Conservation (phyloP, 371 early-diverging fungal species). For the Rhizopus microsporus region DNA sequence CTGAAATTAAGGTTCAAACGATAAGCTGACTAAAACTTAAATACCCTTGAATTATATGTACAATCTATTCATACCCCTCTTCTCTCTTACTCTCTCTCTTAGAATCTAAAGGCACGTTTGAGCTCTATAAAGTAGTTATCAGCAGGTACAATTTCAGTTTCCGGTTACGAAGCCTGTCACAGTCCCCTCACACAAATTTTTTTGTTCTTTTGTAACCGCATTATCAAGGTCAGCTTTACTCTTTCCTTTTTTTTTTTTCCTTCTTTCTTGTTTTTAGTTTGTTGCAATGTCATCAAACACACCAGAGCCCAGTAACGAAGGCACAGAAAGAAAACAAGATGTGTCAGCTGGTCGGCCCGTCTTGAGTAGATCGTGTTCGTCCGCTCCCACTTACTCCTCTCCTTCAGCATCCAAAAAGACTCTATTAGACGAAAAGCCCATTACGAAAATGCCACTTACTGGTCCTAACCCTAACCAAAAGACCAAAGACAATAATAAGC, state of each 20-base stretch:
- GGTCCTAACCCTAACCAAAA: neutral
- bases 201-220: constrained; percentile 3
- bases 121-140: neutral
- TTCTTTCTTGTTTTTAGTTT: constrained; percentile 1
- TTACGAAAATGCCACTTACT: neutral
- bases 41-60: no score
- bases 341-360: neutral
- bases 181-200: constrained; percentile 4
- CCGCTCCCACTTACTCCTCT: neutral
- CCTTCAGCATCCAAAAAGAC: neutral
- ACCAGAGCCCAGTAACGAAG: constrained; percentile 1
- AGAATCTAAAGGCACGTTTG: no score
- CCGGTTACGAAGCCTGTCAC: constrained; percentile 6
- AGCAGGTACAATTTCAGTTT: neutral
- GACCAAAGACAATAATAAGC: neutral
- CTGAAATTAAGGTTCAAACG: no score
- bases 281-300: constrained; percentile 9
- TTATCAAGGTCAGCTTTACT: neutral
- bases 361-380: neutral
- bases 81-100: no score
- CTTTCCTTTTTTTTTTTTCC: constrained; percentile 1
- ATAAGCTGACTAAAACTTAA: no score
- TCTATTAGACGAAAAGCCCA: neutral
- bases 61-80: no score
- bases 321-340: neutral